phyloP scores from a whole-genome alignment of 2,329 filamentous ascomycete genomes.

The Trichoderma lentiforme region DNA sequence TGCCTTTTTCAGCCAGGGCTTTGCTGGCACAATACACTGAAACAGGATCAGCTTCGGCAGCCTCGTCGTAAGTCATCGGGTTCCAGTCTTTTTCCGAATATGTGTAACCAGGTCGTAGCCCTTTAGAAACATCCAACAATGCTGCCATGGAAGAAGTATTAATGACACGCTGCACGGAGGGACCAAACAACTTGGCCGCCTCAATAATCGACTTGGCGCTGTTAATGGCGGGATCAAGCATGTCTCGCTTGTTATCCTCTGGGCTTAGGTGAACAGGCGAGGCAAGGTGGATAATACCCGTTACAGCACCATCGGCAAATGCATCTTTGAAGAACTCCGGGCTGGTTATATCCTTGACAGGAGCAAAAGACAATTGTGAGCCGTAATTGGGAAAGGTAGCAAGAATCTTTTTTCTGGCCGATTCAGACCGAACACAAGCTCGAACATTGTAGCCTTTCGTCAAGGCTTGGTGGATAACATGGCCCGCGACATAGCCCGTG shows the following conservation, averaged over 20 bases:
- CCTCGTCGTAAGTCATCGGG: neutral
- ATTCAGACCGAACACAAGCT: neutral
- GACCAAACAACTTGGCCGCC: neutral
- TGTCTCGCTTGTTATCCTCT: neutral
- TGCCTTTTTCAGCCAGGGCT: constrained; percentile 63
- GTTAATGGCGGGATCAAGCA: neutral
- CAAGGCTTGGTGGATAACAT: neutral
- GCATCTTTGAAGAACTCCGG: neutral
- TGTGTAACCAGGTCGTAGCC: neutral
- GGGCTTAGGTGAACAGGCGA: neutral
- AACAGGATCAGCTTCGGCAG: constrained; percentile 2
- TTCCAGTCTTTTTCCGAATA: neutral
- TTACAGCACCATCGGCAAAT: neutral
- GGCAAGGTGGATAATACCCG: neutral
- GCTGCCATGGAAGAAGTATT: neutral
- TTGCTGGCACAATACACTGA: constrained; percentile 26
- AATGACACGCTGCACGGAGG: neutral
- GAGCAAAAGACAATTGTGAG: neutral
- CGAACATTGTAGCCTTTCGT: neutral
- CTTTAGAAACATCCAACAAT: neutral
- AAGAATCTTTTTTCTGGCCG: neutral
- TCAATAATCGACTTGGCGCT: neutral
- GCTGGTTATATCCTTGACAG: neutral
- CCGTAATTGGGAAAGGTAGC: neutral
- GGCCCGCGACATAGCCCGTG: neutral